These are phyloP conservation scores for Pseudogymnoascus destructans DNA, from an alignment of 2,329 filamentous ascomycete genomes.

Conservation along the genomic window DNA sequence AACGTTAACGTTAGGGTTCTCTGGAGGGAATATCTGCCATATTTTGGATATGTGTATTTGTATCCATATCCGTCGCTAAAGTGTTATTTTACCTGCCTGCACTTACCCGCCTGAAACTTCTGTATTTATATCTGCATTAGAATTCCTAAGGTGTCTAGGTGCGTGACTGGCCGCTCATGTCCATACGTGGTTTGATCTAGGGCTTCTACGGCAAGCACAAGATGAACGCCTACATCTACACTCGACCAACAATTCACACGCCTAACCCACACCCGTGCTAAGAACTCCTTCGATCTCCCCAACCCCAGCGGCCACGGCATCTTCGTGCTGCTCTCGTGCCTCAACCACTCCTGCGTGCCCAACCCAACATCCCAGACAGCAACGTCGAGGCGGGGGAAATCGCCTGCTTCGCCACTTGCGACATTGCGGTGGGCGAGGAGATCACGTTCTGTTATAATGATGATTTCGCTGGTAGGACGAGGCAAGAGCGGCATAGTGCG, in stretches of 20 bases:
- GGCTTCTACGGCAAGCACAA: slow-evolving; percentile 21
- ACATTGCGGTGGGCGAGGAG: background rate
- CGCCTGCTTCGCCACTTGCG: background rate
- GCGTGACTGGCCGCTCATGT: slow-evolving; percentile 21
- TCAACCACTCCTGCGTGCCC: background rate
- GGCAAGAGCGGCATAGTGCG: background rate
- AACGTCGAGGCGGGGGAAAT: background rate
- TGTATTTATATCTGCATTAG: too few relatives aligned
- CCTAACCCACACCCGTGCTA: background rate
- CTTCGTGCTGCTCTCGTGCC: background rate
- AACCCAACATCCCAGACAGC: background rate
- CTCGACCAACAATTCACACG: background rate
- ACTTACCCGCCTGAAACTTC: too few relatives aligned
- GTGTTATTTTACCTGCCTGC: too few relatives aligned
- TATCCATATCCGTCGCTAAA: too few relatives aligned
- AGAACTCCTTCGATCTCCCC: background rate
- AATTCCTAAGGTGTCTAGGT: slow-evolving; percentile 12
- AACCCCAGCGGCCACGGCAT: background rate
- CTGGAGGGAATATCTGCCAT: background rate
- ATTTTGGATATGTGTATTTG: too few relatives aligned
- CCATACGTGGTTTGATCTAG: slow-evolving; percentile 20
- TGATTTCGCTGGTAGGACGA: background rate
- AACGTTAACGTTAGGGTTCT: background rate
- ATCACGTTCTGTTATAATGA: background rate
- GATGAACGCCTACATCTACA: slow-evolving; percentile 21